A percentile compares a stretch with the other conserved stretches of the same genome.
phyloP scores from a whole-genome alignment of 2,329 filamentous ascomycete genomes.

The Pseudocercospora pini-densiflorae region DNA sequence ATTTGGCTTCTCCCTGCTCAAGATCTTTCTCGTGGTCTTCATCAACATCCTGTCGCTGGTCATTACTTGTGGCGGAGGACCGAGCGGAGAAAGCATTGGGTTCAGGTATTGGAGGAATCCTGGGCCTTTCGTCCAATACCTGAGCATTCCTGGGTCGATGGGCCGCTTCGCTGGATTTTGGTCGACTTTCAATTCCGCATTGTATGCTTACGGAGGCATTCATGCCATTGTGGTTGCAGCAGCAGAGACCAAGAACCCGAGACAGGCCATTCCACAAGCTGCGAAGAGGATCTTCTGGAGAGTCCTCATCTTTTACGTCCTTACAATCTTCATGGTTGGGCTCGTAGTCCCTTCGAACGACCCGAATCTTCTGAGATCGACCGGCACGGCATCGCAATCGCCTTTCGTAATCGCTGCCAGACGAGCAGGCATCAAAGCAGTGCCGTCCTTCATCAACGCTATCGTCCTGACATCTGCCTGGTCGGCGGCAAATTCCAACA shows the following conservation, averaged over 20 bases:
- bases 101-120: slow-evolving; percentile 27
- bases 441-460: slow-evolving; percentile 69
- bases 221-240: slow-evolving; percentile 63
- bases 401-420: slow-evolving; percentile 69
- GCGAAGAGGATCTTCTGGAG: slow-evolving; percentile 41
- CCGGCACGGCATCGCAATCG: slow-evolving; percentile 44
- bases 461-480: slow-evolving; percentile 66
- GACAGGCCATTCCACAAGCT: slow-evolving; percentile 45
- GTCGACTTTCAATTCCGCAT: slow-evolving; percentile 22
- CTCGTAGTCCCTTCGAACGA: slow-evolving; percentile 38
- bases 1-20: slow-evolving; percentile 25
- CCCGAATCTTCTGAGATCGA: slow-evolving; percentile 38
- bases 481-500: slow-evolving; percentile 59
- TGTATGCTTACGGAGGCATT: slow-evolving; percentile 61
- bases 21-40: slow-evolving; percentile 30
- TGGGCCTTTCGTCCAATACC: slow-evolving; percentile 29
- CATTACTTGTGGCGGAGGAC: slow-evolving; percentile 27
- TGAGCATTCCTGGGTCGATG: slow-evolving; percentile 18
- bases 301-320: slow-evolving; percentile 29
- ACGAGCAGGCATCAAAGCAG: slow-evolving; percentile 62
- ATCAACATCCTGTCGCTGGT: slow-evolving; percentile 31
- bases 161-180: slow-evolving; percentile 28
- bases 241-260: slow-evolving; percentile 57
- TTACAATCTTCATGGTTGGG: slow-evolving; percentile 35
- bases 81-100: slow-evolving; percentile 23